Base-by-base conservation (phyloP, 2,329 filamentous ascomycete genomes). In the Trichoderma sp. region DNA sequence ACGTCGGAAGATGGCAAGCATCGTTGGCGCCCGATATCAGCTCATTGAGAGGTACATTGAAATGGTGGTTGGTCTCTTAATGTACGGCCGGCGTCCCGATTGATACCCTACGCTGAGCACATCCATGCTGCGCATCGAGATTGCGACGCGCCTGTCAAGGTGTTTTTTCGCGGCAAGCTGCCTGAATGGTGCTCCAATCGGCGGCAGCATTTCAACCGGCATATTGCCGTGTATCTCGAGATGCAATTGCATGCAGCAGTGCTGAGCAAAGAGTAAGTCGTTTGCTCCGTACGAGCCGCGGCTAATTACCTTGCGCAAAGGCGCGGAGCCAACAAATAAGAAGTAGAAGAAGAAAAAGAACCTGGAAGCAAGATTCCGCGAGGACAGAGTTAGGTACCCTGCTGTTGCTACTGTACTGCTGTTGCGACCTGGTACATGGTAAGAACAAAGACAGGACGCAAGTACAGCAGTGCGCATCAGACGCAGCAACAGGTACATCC, bases 81-180 rank as follows among this genome's bases (percentile, higher is more conserved):
- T 27, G 24, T 66, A 27, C 41, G 16, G 38, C 35, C 14, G 45
- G 64, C 38, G 41, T 29, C 38, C 35, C 38, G 18, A 41, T 50
- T 41, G 38, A 33, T 31, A 24, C 50, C 50, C 50, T 56, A 38
- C 33, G 31, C 21, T n/a, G 45, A 56, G 21, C 35, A 50, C n/a
- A 31, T 56, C n/a, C 24, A 66, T 18, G 63, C 63, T 66, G 35
- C 33, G 45, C 66, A 69, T 69, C 66, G 45, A 69, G n/a, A 69
- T 38, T 59, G 6, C n/a, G 21, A 69, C 31, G 27, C 66, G 67
- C 53, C 56, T 38, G 67, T 41, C 67, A 31, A 18, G 12, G 31
- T 71, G 24, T n/a, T 29, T 62, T 29, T 62, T 69, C 33, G 27
- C 38, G 53, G 53, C 35, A 35, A 62, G 67, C 53, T 71, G 56